Evolutionary conservation across 768 basidiomycete genomes (phyloP).

Genomic region (Amanita inopinata): DNA sequence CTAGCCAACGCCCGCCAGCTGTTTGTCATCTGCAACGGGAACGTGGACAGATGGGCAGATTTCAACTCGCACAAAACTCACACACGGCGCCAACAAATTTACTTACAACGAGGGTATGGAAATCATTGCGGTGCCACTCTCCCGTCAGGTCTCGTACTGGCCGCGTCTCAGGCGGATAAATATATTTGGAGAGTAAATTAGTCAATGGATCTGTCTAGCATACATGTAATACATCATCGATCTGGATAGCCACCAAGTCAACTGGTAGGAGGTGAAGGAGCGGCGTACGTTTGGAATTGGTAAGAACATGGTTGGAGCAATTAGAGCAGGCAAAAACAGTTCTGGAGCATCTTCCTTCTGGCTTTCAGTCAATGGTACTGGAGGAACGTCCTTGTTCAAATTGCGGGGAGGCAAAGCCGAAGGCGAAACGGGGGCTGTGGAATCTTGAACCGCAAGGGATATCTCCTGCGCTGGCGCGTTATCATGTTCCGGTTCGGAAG

Average conservation of each 20-base stretch:
- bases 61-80: slow-evolving; percentile 2
- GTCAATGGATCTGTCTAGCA: slow-evolving; percentile 78
- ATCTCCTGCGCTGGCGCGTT: slow-evolving; percentile 33
- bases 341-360: slow-evolving; percentile 44
- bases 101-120: slow-evolving; percentile 76
- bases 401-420: slow-evolving; percentile 25
- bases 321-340: slow-evolving; percentile 58
- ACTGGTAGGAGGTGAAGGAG: slow-evolving; percentile 34
- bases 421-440: slow-evolving; percentile 12
- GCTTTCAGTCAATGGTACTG: slow-evolving; percentile 32
- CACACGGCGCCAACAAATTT: slow-evolving; percentile 10
- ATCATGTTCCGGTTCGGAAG: slow-evolving; percentile 24
- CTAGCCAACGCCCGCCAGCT: slow-evolving; percentile 80
- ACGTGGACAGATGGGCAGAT: slow-evolving; percentile 3
- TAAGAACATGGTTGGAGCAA: slow-evolving; percentile 71
- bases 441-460: slow-evolving; percentile 20
- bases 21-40: slow-evolving; percentile 76
- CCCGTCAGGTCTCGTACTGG: slow-evolving; percentile 66
- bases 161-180: slow-evolving; percentile 64
- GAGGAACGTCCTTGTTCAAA: slow-evolving; percentile 47
- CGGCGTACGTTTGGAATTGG: slow-evolving; percentile 84
- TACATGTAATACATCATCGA: slow-evolving; percentile 35
- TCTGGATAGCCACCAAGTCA: slow-evolving; percentile 56
- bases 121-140: slow-evolving; percentile 63
- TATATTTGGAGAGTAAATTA: slow-evolving; percentile 76